Percentiles rank a stretch among this genome's conserved stretches.
Conservation (phyloP, 352 stramenopile species). For the Plasmopara halstedii region DNA sequence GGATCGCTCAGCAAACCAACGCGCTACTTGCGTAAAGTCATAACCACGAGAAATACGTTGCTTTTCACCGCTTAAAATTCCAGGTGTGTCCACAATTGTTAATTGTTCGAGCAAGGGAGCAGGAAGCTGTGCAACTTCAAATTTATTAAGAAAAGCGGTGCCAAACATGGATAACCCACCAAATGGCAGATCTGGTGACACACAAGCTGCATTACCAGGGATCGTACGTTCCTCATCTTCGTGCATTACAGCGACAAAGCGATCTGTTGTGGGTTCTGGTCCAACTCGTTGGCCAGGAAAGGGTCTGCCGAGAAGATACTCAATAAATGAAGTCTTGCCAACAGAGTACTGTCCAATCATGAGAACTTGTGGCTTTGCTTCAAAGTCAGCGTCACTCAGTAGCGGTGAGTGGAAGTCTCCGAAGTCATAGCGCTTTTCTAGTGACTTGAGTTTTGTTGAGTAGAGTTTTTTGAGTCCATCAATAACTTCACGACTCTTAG, state of each 20-base stretch:
- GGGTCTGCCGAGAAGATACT: slow-evolving; percentile 93
- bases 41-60: slow-evolving; percentile 95
- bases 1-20: slow-evolving; percentile 93
- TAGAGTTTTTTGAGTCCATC: slow-evolving; percentile 80
- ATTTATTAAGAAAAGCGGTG: slow-evolving; percentile 97
- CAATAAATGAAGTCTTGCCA: slow-evolving; percentile 98
- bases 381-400: slow-evolving; percentile 93
- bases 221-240: slow-evolving; percentile 94
- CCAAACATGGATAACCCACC: slow-evolving; percentile 93
- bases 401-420: slow-evolving; percentile 91
- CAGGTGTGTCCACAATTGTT: slow-evolving; percentile 97
- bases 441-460: slow-evolving; percentile 59
- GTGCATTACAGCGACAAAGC: slow-evolving; percentile 97
- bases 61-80: slow-evolving; percentile 98
- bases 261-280: slow-evolving; percentile 97
- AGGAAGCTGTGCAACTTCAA: slow-evolving; percentile 94
- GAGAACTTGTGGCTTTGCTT: slow-evolving; percentile 96
- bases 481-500: slow-evolving; percentile 61
- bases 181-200: slow-evolving; percentile 93
- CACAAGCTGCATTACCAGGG: slow-evolving; percentile 94
- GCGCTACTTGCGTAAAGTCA: slow-evolving; percentile 91
- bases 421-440: slow-evolving; percentile 90
- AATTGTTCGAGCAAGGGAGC: slow-evolving; percentile 92
- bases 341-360: slow-evolving; percentile 98
- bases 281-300: slow-evolving; percentile 96